These are phyloP conservation scores for Brassica balearica DNA, from an alignment of 441 rosid species.

Conservation along the genomic window DNA sequence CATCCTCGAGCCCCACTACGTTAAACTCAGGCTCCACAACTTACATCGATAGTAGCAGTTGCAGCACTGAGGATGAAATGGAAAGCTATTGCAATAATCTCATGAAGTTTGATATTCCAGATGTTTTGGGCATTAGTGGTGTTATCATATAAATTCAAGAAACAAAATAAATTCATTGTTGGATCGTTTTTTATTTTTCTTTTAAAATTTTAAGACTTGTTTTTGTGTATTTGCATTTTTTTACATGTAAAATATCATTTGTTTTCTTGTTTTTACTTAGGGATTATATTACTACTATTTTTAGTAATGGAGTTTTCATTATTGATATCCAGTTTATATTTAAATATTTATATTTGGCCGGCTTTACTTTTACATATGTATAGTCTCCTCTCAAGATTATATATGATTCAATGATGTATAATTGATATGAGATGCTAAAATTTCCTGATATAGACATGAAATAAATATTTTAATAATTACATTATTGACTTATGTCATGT, in stretches of 20 bases:
- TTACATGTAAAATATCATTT: conserved; percentile 36
- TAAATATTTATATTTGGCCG: conserved; percentile 29
- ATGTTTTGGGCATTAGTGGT: conserved; percentile 55
- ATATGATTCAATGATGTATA: conserved; percentile 25
- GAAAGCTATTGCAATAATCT: conserved; percentile 73
- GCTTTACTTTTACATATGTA: conserved; percentile 30
- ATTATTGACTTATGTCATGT: conserved; percentile 44
- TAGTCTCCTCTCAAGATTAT: conserved; percentile 18
- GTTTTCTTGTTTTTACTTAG: conserved; percentile 24
- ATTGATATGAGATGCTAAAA: conserved; percentile 37
- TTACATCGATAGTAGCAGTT: conserved; percentile 50
- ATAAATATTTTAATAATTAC: neutral
- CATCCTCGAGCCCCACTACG: conserved; percentile 70
- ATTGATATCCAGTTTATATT: conserved; percentile 36
- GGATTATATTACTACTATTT: conserved; percentile 12
- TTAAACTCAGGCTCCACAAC: conserved; percentile 65
- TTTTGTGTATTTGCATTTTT: neutral
- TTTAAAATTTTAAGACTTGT: conserved; percentile 12
- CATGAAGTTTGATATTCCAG: conserved; percentile 63
- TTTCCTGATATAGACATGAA: conserved; percentile 45
- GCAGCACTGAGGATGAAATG: conserved; percentile 74
- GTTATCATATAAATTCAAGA: conserved; percentile 52
- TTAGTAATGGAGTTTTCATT: conserved; percentile 28
- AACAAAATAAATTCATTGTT: neutral
- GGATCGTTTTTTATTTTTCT: neutral